Base-by-base conservation (phyloP, 345 rosid species). In the Hevea brasiliensis region DNA sequence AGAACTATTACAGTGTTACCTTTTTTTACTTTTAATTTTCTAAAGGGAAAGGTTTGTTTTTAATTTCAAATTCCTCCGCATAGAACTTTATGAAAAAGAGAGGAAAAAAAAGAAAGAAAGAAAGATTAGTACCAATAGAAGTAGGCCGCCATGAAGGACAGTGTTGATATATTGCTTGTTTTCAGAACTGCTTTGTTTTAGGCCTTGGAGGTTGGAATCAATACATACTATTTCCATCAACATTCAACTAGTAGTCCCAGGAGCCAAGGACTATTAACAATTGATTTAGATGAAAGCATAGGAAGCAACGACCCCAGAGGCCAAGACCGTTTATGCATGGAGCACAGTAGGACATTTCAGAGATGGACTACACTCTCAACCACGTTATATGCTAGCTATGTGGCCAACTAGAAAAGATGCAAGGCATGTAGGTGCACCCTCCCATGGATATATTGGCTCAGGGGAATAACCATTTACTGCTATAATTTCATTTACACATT, bases 401-500 rank as follows among this genome's bases (percentile, higher is more conserved):
- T 17, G 27, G 9, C 56, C 27, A 62, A 32, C 29, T 53, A 40
- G 63, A 51, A 32, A 20, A 56, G 7, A 13, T 3, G 23, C 11
- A 18, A 10, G 26, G 13, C 24, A 32, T 4, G 32, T 29, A 32
- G 14, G 6, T 32, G 60, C 12, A 55, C 9, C 21, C 29, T 37
- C 1, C 21, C 56, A 27, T 50, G 23, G 20, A 26, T 35, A 11
- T 64, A 57, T 26, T 57, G 23, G 62, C 57, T 54, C 65, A 71
- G 42, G 51, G 35, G 40, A 47, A 56, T 73, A 67, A 79, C 64
- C 57, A 67, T 68, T 67, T 53, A 69, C 35, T 56, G n/a, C 74
- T 76, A 78, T 78, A 76, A 73, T 70, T 72, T 60, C 68, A 62
- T 73, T 45, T 81, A 81, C 64, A 73, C 42, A 23, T 63, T 73